Evolutionary conservation across 352 stramenopile genomes (phyloP), one percentile per base, ranked within the genome.

Genomic region (Globisporangium parvum): DNA sequence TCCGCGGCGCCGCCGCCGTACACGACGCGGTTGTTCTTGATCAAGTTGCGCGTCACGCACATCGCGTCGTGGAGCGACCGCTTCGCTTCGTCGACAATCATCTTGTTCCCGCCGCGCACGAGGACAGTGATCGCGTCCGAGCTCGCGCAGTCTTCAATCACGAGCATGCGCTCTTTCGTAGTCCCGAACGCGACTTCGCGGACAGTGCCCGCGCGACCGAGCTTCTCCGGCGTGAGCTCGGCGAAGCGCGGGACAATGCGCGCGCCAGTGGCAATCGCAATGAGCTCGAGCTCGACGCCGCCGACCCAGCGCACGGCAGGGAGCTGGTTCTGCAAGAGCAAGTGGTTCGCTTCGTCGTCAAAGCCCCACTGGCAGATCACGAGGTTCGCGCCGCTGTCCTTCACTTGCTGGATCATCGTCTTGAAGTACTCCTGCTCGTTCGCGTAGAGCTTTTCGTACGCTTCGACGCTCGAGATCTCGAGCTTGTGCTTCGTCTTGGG

Each of bases 401-500:
- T 99, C 53, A 98, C 97, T 67, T 98, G 91, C 70, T 98, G 80
- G 58, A 99, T 98, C 97, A 99, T 99, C 51, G 98, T 96, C 48
- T 78, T 78, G 73, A 99, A 99, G 75, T 99, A 99, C 60, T 98
- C 79, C 78, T 99, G 96, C 74, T 99, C 97, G 61, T 98, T 88
- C 62, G 94, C 70, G 74, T 98, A 96, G 6, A 99, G 81, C 67
- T 95, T 83, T 59, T 98, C 88, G 71, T 99, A 99, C 10, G 95
- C 96, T 67, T 99, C 96, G 26, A 93, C 94, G 37, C 91, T 98
- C 46, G 88, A 97, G 71, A 99, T 99, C 70, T 99, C 96, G 33
- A 99, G 79, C 86, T 99, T 98, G 83, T 99, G 96, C 75, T 99
- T 99, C 24, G 97, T 99, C 80, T 99, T 99, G 51, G 97, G 97